These are phyloP conservation scores for Leccinum subgranulosum DNA, from an alignment of 768 basidiomycete species.

Conservation along the genomic window DNA sequence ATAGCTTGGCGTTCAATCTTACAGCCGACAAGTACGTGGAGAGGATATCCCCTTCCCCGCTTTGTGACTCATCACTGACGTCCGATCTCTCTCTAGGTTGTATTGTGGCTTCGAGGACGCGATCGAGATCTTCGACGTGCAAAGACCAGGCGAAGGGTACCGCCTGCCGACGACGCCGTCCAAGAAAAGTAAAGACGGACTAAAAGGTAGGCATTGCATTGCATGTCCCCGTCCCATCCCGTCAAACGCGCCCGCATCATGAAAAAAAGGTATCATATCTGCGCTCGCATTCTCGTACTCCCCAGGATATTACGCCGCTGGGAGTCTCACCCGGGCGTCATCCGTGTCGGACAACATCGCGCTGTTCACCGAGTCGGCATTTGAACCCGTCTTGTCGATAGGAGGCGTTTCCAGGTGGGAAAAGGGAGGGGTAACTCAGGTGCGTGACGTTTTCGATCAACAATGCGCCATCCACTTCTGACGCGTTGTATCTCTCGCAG, in stretches of 20 bases:
- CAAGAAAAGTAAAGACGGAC: conserved; percentile 76
- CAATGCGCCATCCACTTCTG: neutral
- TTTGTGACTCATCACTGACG: neutral
- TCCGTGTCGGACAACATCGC: conserved; percentile 53
- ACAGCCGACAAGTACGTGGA: conserved; percentile 56
- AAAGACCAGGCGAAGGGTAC: conserved; percentile 67
- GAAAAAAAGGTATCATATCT: conserved; percentile 73
- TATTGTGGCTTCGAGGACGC: conserved; percentile 88
- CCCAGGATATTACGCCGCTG: conserved; percentile 75
- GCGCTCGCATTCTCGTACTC: conserved; percentile 72
- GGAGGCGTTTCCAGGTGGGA: conserved; percentile 46
- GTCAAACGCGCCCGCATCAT: neutral
- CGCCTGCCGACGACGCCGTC: conserved; percentile 69
- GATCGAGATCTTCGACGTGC: conserved; percentile 81
- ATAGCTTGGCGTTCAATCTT: conserved; percentile 75
- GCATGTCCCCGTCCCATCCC: neutral
- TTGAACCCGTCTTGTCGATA: conserved; percentile 59
- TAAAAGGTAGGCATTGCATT: conserved; percentile 63
- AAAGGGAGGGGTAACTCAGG: conserved; percentile 46
- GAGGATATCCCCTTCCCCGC: neutral
- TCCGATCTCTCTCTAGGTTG: conserved; percentile 37
- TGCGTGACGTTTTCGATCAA: conserved; percentile 19
- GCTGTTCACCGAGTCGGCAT: conserved; percentile 60
- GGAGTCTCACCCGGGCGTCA: conserved; percentile 56
- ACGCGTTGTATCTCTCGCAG: conserved; percentile 33